Evolutionary conservation across 1,139 yeast genomes (phyloP).

Genomic region (Sugiyamaella neomexicana): DNA sequence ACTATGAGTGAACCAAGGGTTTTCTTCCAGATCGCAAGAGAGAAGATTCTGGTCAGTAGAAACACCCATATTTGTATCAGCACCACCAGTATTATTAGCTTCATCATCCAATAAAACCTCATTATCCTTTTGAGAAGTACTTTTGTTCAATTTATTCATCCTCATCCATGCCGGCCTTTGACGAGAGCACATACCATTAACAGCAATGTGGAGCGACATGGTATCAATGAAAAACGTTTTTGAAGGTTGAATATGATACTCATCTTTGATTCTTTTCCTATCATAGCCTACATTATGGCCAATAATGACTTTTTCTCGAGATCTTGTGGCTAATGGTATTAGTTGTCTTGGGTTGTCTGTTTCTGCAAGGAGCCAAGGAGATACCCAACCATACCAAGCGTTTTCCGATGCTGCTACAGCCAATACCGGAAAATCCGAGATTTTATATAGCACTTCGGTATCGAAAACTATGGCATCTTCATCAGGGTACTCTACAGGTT

Average conservation of each 20-base stretch:
- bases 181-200: constrained; percentile 88
- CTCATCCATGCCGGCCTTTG: constrained; percentile 82
- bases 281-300: constrained; percentile 95
- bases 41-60: neutral
- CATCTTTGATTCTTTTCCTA: constrained; percentile 81
- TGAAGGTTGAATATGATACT: constrained; percentile 66
- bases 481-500: constrained; percentile 66
- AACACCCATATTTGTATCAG: constrained; percentile 4
- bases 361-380: constrained; percentile 70
- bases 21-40: constrained; percentile 28
- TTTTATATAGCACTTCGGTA: constrained; percentile 80
- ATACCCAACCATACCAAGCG: constrained; percentile 97
- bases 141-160: constrained; percentile 35
- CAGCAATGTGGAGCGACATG: constrained; percentile 89
- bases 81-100: too few species aligned
- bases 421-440: constrained; percentile 70
- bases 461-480: constrained; percentile 76
- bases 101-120: constrained; percentile 7
- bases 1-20: constrained; percentile 47
- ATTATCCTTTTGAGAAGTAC: constrained; percentile 28
- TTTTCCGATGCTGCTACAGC: constrained; percentile 76
- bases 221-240: constrained; percentile 85
- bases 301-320: constrained; percentile 50
- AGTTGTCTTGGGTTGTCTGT: constrained; percentile 57
- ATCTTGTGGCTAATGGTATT: constrained; percentile 60